Evolutionary conservation across 495 filamentous ascomycete species (phyloP).

Genomic region (Stereocaulon alpinum): DNA sequence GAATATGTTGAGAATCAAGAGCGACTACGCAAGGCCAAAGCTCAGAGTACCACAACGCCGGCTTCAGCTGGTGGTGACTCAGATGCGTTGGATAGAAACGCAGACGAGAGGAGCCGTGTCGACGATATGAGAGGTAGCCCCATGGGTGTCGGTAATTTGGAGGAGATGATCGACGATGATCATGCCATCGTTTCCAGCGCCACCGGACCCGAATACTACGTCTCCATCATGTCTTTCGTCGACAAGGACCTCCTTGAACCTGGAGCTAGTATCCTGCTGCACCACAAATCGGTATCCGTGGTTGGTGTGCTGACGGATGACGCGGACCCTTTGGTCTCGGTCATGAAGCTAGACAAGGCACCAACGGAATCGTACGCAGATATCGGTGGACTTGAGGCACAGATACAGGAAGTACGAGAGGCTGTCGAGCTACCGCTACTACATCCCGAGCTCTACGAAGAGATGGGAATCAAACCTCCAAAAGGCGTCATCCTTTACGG

Average conservation of each 20-base stretch:
- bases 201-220: slow-evolving; percentile 97
- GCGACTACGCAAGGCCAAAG: slow-evolving; percentile 81
- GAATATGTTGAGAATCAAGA: slow-evolving; percentile 99
- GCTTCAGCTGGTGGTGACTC: slow-evolving; percentile 43
- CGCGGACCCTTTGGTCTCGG: slow-evolving; percentile 87
- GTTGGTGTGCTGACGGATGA: slow-evolving; percentile 97
- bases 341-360: slow-evolving; percentile 99
- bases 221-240: slow-evolving; percentile 99
- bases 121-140: slow-evolving; percentile 98
- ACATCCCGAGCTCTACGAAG: slow-evolving; percentile 96
- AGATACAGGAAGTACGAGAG: slow-evolving; percentile 97
- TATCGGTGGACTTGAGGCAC: slow-evolving; percentile 88
- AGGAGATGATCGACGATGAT: slow-evolving; percentile 99
- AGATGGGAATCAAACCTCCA: slow-evolving; percentile 99
- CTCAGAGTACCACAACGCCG: slow-evolving; percentile 56
- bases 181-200: slow-evolving; percentile 97
- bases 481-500: slow-evolving; percentile 99
- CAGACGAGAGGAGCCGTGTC: slow-evolving; percentile 89
- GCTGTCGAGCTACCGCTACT: slow-evolving; percentile 92
- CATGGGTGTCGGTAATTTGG: slow-evolving; percentile 96
- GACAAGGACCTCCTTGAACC: slow-evolving; percentile 98
- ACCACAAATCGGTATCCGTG: slow-evolving; percentile 96
- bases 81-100: slow-evolving; percentile 68
- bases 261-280: slow-evolving; percentile 86
- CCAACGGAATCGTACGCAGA: slow-evolving; percentile 97